Base-by-base conservation (phyloP, 441 rosid species). In the Pelargonium exstipulatum region DNA sequence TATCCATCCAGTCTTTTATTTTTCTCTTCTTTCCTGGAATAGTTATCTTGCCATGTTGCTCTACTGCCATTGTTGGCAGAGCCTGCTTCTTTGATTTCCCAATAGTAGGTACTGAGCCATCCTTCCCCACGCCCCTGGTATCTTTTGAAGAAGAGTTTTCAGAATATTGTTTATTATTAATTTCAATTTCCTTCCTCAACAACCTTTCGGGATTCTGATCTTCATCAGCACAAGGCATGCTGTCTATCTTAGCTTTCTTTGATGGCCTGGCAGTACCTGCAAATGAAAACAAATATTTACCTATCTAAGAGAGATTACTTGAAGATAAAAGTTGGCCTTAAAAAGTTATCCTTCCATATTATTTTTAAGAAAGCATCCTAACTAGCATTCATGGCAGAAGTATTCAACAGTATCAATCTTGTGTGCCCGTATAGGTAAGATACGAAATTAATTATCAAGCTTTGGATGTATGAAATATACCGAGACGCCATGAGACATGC, bases 11-110 rank as follows among this genome's bases (percentile, higher is more conserved):
- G 64, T 60, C 64, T 18, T 53, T 53, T 14, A 60, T 26, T 60
- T 60, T 60, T 26, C 64, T 60, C 37, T 60, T 60, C 64, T 60
- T 60, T 60, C 64, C 64, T 60, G 64, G 64, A 60, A 26, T 26
- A 26, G 64, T 24, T 24, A 60, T 24, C 64, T 60, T n/a, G 40
- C 64, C 37, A 12, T 60, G 64, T 13, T 60, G 64, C 40, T 60
- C 64, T 24, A n/a, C 2, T 60, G 7, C n/a, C 64, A 26, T 60
- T 12, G 64, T 9, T 22, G 64, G 64, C 9, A 24, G 64, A 60
- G 64, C 40, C 40, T 16, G 37, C 64, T 35, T 60, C 29, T 60
- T 26, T 60, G 64, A 24, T 60, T 60, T 60, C 29, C 64, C 64
- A 60, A 60, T 60, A 24, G 29, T 14, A 24, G 64, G 64, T 60